phyloP scores from a whole-genome alignment of 345 rosid genomes.

The Leavenworthia alabamica region DNA sequence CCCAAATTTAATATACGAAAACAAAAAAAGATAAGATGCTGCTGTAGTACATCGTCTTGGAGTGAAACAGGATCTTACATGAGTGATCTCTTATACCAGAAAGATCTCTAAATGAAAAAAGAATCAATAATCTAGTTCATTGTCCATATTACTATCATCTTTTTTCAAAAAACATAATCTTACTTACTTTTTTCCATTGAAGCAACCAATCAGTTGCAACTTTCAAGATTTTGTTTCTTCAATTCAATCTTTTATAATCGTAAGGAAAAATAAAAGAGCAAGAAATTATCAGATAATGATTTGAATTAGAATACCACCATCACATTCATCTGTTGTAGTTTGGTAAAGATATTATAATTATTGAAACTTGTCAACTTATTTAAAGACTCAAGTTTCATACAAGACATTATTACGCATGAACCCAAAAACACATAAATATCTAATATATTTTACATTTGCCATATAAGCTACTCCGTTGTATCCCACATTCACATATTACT shows the following conservation, averaged over 20 bases:
- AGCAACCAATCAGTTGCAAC: constrained; percentile 14
- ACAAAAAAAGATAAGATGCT: constrained; percentile 74
- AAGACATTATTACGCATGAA: neutral
- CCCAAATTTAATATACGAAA: constrained; percentile 67
- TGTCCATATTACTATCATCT: constrained; percentile 12
- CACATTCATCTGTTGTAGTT: neutral
- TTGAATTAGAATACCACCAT: neutral
- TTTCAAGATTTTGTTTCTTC: neutral
- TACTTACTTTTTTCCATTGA: neutral
- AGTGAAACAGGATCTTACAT: constrained; percentile 31
- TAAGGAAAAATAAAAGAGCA: too few relatives aligned
- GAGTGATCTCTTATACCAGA: constrained; percentile 19
- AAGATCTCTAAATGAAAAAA: constrained; percentile 8
- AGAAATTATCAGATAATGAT: neutral
- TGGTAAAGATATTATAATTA: neutral
- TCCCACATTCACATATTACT: too few relatives aligned
- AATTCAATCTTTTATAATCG: neutral
- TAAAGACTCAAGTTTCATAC: neutral
- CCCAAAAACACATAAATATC: too few relatives aligned
- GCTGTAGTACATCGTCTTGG: constrained; percentile 36
- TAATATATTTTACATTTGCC: too few relatives aligned
- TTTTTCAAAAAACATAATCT: neutral
- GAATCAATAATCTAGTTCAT: neutral
- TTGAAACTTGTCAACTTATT: neutral
- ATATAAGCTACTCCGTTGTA: too few relatives aligned